A percentile compares a stretch with the other conserved stretches of the same genome.
Evolutionary conservation across 345 rosid genomes (phyloP).

Genomic region (Ricinus communis): DNA sequence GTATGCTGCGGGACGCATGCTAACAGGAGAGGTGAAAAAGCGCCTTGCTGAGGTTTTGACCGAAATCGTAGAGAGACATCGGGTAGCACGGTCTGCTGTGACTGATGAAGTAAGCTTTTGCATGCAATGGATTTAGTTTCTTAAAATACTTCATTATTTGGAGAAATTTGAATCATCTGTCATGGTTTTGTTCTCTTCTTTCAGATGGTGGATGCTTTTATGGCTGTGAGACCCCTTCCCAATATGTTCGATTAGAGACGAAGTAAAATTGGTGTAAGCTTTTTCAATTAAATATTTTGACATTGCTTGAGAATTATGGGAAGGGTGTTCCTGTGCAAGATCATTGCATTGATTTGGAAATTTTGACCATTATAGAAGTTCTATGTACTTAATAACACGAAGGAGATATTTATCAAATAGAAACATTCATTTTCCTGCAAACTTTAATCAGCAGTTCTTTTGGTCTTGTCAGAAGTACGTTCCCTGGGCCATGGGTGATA

Average conservation of each 20-base stretch:
- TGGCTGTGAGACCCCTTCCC: slow-evolving; percentile 93
- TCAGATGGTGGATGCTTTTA: slow-evolving; percentile 94
- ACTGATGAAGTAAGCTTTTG: slow-evolving; percentile 64
- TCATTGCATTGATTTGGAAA: not conserved
- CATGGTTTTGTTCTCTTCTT: not conserved
- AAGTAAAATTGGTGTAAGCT: not conserved
- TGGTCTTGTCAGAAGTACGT: too few relatives aligned
- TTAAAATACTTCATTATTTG: too few relatives aligned
- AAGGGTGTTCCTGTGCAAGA: not conserved
- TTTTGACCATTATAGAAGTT: not conserved
- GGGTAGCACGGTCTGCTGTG: slow-evolving; percentile 72
- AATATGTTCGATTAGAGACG: slow-evolving; percentile 60
- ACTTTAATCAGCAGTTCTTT: too few relatives aligned
- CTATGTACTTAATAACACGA: too few relatives aligned
- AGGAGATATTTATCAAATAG: too few relatives aligned
- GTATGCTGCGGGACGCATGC: slow-evolving; percentile 81
- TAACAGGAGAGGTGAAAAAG: slow-evolving; percentile 79
- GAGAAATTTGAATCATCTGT: too few relatives aligned
- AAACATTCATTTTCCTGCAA: too few relatives aligned
- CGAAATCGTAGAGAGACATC: slow-evolving; percentile 80
- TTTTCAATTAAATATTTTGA: not conserved
- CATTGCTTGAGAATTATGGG: not conserved
- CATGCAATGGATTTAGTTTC: not conserved
- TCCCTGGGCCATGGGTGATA: too few relatives aligned
- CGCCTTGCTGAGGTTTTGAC: slow-evolving; percentile 64